A percentile compares a stretch with the other conserved stretches of the same genome.
phyloP scores from a whole-genome alignment of 192 early-diverging fungal species.

The Backusella circina region DNA sequence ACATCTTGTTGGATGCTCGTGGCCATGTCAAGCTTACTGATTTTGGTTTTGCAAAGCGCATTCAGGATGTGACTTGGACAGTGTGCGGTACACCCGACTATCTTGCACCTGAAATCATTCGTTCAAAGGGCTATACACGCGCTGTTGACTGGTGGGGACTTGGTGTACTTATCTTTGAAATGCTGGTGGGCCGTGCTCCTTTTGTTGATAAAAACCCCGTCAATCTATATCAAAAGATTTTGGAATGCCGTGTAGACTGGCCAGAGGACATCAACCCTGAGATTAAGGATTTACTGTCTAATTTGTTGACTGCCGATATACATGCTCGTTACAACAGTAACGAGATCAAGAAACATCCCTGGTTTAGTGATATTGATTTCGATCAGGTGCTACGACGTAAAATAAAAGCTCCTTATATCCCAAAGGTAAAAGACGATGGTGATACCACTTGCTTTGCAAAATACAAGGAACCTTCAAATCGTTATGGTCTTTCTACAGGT shows the following conservation, averaged over 20 bases:
- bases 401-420: conserved; percentile 50
- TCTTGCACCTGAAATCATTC: conserved; percentile 87
- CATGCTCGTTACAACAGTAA: conserved; percentile 76
- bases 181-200: conserved; percentile 68
- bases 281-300: conserved; percentile 72
- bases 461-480: conserved; percentile 21
- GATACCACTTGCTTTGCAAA: conserved; percentile 38
- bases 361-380: conserved; percentile 63
- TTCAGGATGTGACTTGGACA: conserved; percentile 41
- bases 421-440: conserved; percentile 41
- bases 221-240: conserved; percentile 87
- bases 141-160: conserved; percentile 97
- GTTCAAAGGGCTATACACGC: conserved; percentile 78
- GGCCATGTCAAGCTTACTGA: conserved; percentile 94
- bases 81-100: conserved; percentile 85
- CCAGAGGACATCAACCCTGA: conserved; percentile 66
- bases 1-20: conserved; percentile 82
- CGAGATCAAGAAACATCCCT: conserved; percentile 81
- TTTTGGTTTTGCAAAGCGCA: conserved; percentile 80
- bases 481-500: conserved; percentile 4
- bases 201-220: conserved; percentile 88
- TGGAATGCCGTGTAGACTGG: conserved; percentile 69
- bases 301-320: conserved; percentile 71
- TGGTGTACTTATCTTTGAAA: conserved; percentile 90
- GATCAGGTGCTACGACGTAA: conserved; percentile 38